Percentiles rank a stretch among this genome's conserved stretches.
Evolutionary conservation across 805 yeast genomes (phyloP).

Genomic region (Saitoella complicata): DNA sequence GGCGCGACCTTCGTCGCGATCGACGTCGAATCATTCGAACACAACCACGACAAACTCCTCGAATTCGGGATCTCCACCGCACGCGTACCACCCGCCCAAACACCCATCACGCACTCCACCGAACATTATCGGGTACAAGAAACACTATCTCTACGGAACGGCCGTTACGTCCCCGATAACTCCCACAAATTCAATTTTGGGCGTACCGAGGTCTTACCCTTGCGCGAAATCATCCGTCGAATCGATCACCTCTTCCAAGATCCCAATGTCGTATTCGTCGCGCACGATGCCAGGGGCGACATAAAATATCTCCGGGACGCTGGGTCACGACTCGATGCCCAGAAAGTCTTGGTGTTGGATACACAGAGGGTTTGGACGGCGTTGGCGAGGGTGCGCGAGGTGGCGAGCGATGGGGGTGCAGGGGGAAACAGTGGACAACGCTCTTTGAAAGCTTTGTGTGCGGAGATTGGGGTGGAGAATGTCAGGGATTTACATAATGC

Average conservation of each 20-base stretch:
- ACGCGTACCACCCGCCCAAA: not conserved
- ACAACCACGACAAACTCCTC: conserved; percentile 1
- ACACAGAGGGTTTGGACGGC: not conserved
- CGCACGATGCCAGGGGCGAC: conserved; percentile 7
- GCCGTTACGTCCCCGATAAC: conserved; percentile 5
- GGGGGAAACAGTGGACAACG: no score
- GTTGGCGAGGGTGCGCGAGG: no score
- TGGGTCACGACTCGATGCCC: not conserved
- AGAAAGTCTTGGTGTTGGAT: not conserved
- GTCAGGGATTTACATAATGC: conserved; percentile 10
- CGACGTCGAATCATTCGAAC: conserved; percentile 7
- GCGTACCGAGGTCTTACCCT: conserved; percentile 1
- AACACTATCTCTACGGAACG: conserved; percentile 4
- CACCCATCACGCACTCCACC: not conserved
- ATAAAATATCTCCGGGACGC: conserved; percentile 1
- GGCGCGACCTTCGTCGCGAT: conserved; percentile 3
- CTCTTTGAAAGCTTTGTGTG: no score
- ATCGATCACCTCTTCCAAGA: not conserved
- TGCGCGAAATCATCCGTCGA: not conserved
- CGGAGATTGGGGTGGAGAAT: no score
- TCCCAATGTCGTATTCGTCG: conserved; percentile 5
- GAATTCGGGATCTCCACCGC: conserved; percentile 7
- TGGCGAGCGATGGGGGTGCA: no score
- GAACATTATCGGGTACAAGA: conserved; percentile 5
- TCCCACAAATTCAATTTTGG: conserved; percentile 8